Conservation (phyloP, 257 asterid species). For the Solanum sejunctum region DNA sequence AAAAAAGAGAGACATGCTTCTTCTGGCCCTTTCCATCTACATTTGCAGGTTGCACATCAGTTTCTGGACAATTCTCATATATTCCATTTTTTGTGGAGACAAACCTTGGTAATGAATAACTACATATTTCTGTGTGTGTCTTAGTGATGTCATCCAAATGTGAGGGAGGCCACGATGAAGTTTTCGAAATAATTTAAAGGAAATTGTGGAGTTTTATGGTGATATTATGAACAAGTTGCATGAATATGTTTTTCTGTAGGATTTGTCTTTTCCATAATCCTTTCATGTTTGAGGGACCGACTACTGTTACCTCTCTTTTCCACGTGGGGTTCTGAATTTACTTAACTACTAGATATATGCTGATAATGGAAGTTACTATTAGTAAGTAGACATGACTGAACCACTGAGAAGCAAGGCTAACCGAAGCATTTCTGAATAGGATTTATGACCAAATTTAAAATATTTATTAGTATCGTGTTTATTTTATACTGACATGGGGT, state of each 20-base stretch:
- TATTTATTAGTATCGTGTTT: background rate
- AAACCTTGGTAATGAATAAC: background rate
- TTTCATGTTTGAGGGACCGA: background rate
- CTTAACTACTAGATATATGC: background rate
- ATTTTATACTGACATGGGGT: background rate
- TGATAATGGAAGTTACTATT: background rate
- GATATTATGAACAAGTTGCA: background rate
- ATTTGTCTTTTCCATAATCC: background rate
- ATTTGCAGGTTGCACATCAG: background rate
- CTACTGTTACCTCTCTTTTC: background rate
- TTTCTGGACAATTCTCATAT: background rate
- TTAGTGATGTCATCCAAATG: background rate
- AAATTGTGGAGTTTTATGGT: background rate
- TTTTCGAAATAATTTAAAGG: background rate
- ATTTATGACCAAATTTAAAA: background rate
- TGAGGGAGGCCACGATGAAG: background rate
- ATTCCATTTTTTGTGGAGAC: background rate
- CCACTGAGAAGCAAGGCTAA: background rate
- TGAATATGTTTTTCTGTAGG: background rate
- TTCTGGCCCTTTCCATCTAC: background rate
- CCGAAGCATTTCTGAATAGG: background rate
- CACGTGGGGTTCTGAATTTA: background rate
- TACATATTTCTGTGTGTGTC: background rate
- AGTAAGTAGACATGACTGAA: background rate
- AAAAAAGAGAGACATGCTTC: too few relatives aligned